Base-by-base conservation (phyloP, 495 filamentous ascomycete genomes). In the Penicillium lagena region DNA sequence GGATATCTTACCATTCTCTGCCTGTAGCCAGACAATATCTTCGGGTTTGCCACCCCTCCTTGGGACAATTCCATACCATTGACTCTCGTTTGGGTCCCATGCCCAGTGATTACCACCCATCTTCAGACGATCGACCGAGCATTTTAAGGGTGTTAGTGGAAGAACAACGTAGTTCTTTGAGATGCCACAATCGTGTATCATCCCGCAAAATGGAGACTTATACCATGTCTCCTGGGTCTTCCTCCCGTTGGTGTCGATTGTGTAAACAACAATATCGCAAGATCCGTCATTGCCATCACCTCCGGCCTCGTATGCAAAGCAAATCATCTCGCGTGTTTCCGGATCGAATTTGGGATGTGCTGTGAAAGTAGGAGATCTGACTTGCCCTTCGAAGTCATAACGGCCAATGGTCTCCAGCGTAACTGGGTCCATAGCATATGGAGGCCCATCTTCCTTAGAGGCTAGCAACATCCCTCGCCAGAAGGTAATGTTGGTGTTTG, bases 271-370 rank as follows among this genome's bases (percentile, higher is more conserved):
- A 17, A 78, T 66, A 39, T 79, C 77, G 9, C 51, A 50, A 0
- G 60, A 63, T 4, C 68, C 67, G 35, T 74, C 43, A 7, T 47
- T 47, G 38, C 46, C 46, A 37, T 42, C 29, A 10, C 48, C 48
- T 11, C 43, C 43, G 9, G 48, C 48, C 27, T 50, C 75, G 46
- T 80, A 80, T 3, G 73, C 76, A 45, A 77, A 79, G 35, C 68
- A 73, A 6, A 80, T 46, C 66, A 81, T 68, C 54, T 83, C 79
- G 9, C 72, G 71, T 1, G 72, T 81, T 11, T 59, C 61, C 1
- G 78, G 79, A 45, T 81, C 78, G 39, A 79, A 62, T 52, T 83
- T 83, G 1, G 79, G 79, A 48, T 83, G 79, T 1, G 79, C 79
- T 0, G 78, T 79, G 46, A 83, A 81, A 0, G 76, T 80, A 7